phyloP scores from a whole-genome alignment of 164 flowering plant species.

The Kingdonia uniflora region DNA sequence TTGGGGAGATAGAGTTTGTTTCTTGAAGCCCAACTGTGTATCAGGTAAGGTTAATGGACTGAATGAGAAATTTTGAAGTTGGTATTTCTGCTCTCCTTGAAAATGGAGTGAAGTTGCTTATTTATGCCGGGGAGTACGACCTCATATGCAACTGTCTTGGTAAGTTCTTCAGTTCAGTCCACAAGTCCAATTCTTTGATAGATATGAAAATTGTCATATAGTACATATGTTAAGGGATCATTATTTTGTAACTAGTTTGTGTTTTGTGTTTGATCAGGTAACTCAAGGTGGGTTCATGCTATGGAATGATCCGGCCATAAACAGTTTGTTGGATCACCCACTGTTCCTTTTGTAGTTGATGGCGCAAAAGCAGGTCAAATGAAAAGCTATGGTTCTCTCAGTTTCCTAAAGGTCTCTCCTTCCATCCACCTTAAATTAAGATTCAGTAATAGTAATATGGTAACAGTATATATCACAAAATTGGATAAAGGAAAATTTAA shows the following conservation, averaged over 20 bases:
- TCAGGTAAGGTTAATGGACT: conserved; percentile 51
- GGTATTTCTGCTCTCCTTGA: conserved; percentile 74
- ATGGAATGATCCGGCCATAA: conserved; percentile 91
- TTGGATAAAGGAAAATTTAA: too few species aligned
- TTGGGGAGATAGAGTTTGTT: conserved; percentile 57
- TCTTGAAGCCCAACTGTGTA: conserved; percentile 62
- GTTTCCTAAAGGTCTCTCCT: conserved; percentile 64
- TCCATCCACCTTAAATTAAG: too few species aligned
- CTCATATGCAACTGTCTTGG: conserved; percentile 95
- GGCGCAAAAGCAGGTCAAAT: conserved; percentile 58
- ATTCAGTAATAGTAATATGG: too few species aligned
- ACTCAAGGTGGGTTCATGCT: conserved; percentile 76
- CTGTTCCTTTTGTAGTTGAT: conserved; percentile 49
- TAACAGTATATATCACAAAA: too few species aligned
- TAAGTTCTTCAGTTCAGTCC: conserved; percentile 15
- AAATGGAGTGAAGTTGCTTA: conserved; percentile 59
- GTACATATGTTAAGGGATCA: too few species aligned
- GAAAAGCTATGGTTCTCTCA: conserved; percentile 61
- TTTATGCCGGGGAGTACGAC: conserved; percentile 83
- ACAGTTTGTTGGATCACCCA: conserved; percentile 42
- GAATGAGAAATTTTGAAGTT: conserved; percentile 80
- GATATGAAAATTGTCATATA: too few species aligned
- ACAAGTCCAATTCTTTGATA: neutral
- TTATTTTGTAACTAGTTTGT: too few species aligned
- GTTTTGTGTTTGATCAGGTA: conserved; percentile 29